These are phyloP conservation scores for Phytophthora pseudosyringae DNA, from an alignment of 352 stramenopile genomes.

Conservation along the genomic window DNA sequence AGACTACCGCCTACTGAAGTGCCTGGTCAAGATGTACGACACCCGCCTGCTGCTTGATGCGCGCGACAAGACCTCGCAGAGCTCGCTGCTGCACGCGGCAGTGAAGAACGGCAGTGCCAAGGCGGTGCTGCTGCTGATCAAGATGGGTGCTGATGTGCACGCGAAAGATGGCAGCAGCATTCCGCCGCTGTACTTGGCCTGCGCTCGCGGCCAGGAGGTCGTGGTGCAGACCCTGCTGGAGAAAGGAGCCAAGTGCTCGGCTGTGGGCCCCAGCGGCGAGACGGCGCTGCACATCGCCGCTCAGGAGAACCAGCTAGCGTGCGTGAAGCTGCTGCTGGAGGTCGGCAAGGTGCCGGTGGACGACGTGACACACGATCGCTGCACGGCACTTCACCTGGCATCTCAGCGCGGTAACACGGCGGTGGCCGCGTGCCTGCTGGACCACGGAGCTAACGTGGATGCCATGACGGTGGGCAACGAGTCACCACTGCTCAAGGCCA, in stretches of 20 bases:
- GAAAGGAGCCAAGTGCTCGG: constrained; percentile 54
- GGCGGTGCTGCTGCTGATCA: constrained; percentile 65
- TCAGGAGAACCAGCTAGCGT: constrained; percentile 83
- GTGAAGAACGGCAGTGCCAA: constrained; percentile 63
- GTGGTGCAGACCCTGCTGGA: constrained; percentile 70
- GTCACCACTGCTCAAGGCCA: constrained; percentile 81
- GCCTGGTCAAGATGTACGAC: constrained; percentile 56
- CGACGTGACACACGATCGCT: constrained; percentile 57
- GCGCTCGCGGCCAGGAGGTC: constrained; percentile 64
- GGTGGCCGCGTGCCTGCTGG: constrained; percentile 68
- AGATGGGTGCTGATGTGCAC: constrained; percentile 68
- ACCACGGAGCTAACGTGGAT: constrained; percentile 74
- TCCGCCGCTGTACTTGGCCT: constrained; percentile 79
- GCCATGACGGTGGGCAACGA: constrained; percentile 66
- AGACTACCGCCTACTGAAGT: constrained; percentile 63
- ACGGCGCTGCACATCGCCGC: constrained; percentile 81
- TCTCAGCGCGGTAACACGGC: constrained; percentile 80
- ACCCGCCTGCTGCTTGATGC: constrained; percentile 50
- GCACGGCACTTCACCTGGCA: constrained; percentile 79
- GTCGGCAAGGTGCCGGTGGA: constrained; percentile 60
- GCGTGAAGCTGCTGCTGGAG: constrained; percentile 66
- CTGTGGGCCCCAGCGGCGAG: constrained; percentile 76
- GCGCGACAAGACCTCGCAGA: constrained; percentile 51
- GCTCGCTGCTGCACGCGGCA: constrained; percentile 65
- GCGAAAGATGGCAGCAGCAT: constrained; percentile 68